A percentile compares a stretch with the other conserved stretches of the same genome.
Conservation (phyloP, 768 basidiomycete species). For the Vararia minispora region DNA sequence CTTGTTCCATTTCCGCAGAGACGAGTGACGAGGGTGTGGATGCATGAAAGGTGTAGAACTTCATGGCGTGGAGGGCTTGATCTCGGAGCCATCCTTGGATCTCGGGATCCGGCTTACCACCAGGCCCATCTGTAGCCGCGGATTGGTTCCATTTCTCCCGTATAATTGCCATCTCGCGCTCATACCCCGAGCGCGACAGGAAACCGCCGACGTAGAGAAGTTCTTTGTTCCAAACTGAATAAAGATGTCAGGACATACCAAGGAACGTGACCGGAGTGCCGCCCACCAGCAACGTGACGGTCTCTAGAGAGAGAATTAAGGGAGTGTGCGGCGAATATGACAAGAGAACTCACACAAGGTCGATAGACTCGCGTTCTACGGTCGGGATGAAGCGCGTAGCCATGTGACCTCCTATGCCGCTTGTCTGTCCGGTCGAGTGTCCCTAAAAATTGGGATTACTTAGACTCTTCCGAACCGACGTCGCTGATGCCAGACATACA, state of each 20-base stretch:
- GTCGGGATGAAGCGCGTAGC: slow-evolving; percentile 88
- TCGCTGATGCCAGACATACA: slow-evolving; percentile 26
- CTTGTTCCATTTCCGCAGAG: slow-evolving; percentile 53
- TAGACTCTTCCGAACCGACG: not conserved
- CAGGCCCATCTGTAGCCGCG: slow-evolving; percentile 19
- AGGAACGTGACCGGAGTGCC: not conserved
- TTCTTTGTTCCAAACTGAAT: slow-evolving; percentile 81
- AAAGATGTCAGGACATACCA: slow-evolving; percentile 2
- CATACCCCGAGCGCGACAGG: slow-evolving; percentile 74
- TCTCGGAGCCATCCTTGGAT: slow-evolving; percentile 38
- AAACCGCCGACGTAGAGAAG: slow-evolving; percentile 78
- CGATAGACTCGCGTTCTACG: slow-evolving; percentile 90
- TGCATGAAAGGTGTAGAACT: slow-evolving; percentile 81
- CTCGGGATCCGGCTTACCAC: slow-evolving; percentile 24
- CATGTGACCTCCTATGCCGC: slow-evolving; percentile 62
- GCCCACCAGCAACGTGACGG: slow-evolving; percentile 64
- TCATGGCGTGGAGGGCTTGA: slow-evolving; percentile 67
- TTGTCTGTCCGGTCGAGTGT: slow-evolving; percentile 87
- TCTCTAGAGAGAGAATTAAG: slow-evolving; percentile 36
- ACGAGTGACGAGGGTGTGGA: slow-evolving; percentile 85
- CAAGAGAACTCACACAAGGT: slow-evolving; percentile 56
- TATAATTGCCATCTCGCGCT: slow-evolving; percentile 61
- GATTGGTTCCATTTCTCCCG: slow-evolving; percentile 49
- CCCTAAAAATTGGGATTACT: slow-evolving; percentile 35
- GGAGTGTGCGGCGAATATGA: not conserved